Base-by-base conservation (phyloP, 2,329 filamentous ascomycete species). In the Paraconiothyrium sp. region DNA sequence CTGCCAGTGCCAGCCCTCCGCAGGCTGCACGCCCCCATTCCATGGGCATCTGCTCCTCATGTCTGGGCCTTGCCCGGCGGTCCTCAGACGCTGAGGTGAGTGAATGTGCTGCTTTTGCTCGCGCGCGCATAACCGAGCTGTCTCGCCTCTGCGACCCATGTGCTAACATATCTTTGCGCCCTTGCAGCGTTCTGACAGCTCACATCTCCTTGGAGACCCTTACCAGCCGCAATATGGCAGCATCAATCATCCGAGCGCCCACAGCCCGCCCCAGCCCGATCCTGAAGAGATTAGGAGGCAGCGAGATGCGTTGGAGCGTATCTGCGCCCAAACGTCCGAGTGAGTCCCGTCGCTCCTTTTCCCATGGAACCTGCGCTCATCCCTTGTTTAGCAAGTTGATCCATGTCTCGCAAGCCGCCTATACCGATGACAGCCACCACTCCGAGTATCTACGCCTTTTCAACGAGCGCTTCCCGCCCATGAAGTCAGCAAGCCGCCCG, bases 1-100 rank as follows among this genome's bases (percentile, higher is more conserved):
- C 64, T 55, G 46, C 58, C 34, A 20, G 22, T 13, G 30, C 52
- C 30, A 32, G 52, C 52, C 49, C 41, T 34, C 37, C 37, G 2
- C 37, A 14, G 14, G 14, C 39, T 41, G 39, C 58, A 13, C 30
- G 47, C 34, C 27, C 35, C 49, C 72, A 71, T 71, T 77, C 74
- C 71, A 84, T 84, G 82, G 82, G 82, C 65, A 76, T 82, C 71
- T 84, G 82, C 74, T 75, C 79, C 56, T 84, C 82, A 56, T 84
- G 82, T 70, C 79, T 84, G 55, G 81, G 81, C 68, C 74, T 78
- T 50, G 76, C 78, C 61, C 78, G 80, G 65, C 76, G 77, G 69
- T 69, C 79, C 67, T 81, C 81, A 58, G 78, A 80, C 62, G 72
- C 76, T 56, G 80, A 83, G 61, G 82, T 83, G 63, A 74, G 80